Conservation (phyloP, 768 basidiomycete genomes). For the Mycena venus region DNA sequence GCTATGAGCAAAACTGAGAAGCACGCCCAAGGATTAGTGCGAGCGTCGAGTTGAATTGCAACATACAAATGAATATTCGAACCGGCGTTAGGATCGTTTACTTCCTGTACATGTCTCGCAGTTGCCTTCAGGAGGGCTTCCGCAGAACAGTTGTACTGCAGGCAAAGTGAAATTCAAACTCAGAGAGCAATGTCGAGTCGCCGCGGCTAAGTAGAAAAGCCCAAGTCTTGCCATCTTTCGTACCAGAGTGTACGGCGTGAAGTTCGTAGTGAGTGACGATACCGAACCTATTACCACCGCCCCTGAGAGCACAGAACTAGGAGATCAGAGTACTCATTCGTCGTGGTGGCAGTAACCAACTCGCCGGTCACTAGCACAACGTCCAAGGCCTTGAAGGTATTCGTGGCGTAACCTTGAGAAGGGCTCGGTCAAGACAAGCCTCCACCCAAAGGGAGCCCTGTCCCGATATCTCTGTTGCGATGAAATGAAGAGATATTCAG, state of each 20-base stretch:
- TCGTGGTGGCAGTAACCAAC: slow-evolving; percentile 56
- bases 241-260: slow-evolving; percentile 54
- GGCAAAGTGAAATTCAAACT: too few species aligned
- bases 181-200: too few species aligned
- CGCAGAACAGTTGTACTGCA: not conserved
- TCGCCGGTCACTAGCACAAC: slow-evolving; percentile 58
- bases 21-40: too few species aligned
- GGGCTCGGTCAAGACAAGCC: slow-evolving; percentile 57
- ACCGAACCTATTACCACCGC: slow-evolving; percentile 59
- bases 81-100: not conserved
- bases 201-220: too few species aligned
- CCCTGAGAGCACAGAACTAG: slow-evolving; percentile 60
- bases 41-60: too few species aligned
- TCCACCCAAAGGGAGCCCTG: slow-evolving; percentile 59
- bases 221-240: slow-evolving; percentile 53
- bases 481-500: not conserved
- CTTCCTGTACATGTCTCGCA: not conserved
- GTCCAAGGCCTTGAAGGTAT: slow-evolving; percentile 54
- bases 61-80: too few species aligned
- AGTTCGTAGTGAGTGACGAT: slow-evolving; percentile 61
- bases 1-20: slow-evolving; percentile 39
- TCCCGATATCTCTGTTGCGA: slow-evolving; percentile 55
- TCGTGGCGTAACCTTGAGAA: slow-evolving; percentile 55
- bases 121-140: not conserved
- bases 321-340: slow-evolving; percentile 57